These are phyloP conservation scores for Emergomyces africanus DNA, from an alignment of 2,329 filamentous ascomycete species.

Conservation along the genomic window DNA sequence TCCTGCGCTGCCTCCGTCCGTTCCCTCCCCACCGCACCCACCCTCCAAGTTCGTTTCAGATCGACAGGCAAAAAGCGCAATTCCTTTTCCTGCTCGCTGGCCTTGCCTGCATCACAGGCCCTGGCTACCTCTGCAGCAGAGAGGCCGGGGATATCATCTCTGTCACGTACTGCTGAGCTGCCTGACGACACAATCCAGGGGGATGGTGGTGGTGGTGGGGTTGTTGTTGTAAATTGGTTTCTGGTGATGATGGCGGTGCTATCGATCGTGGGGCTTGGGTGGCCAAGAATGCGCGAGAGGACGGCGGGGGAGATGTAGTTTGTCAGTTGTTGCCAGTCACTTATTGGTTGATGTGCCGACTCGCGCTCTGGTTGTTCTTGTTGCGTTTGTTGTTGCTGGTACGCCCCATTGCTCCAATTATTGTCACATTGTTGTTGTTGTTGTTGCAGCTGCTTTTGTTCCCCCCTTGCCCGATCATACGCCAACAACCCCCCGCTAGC, in stretches of 20 bases:
- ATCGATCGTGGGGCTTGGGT: constrained; percentile 14
- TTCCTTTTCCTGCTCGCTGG: constrained; percentile 30
- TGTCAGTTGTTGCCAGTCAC: constrained; percentile 43
- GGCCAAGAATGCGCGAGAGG: constrained; percentile 39
- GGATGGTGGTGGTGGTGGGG: background rate
- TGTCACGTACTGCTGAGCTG: constrained; percentile 43
- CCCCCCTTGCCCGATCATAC: constrained; percentile 22
- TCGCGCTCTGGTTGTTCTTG: constrained; percentile 17
- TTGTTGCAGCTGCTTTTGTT: constrained; percentile 12
- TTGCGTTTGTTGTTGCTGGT: background rate
- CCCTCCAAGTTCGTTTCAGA: constrained; percentile 49
- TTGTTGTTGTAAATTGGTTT: background rate
- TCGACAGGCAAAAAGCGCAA: constrained; percentile 47
- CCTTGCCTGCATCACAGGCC: constrained; percentile 8
- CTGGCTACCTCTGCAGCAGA: constrained; percentile 13
- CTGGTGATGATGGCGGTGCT: background rate
- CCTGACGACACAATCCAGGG: constrained; percentile 46
- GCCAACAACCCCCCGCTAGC: constrained; percentile 34
- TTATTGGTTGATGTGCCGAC: constrained; percentile 10
- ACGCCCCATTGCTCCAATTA: constrained; percentile 13
- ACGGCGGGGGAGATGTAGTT: constrained; percentile 36
- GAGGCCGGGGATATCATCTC: constrained; percentile 49
- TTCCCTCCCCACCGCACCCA: constrained; percentile 48
- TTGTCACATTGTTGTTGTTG: constrained; percentile 13
- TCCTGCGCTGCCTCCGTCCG: constrained; percentile 51